A percentile compares a stretch with the other conserved stretches of the same genome.
Evolutionary conservation across 129 eudicot species (phyloP).

Genomic region (Silybum marianum): DNA sequence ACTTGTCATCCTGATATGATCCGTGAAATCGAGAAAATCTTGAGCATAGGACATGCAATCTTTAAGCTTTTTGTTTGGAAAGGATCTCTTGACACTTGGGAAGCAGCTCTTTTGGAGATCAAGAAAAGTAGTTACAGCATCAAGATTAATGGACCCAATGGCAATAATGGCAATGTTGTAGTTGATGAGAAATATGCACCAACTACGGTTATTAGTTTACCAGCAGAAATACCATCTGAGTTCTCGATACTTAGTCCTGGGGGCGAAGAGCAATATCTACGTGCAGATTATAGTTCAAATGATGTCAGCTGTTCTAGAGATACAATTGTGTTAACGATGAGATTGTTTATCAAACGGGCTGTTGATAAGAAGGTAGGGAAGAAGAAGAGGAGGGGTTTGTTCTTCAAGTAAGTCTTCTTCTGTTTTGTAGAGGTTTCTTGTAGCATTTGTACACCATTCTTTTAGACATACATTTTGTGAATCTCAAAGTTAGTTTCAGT

Average conservation of each 20-base stretch:
- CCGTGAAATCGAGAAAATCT: slow-evolving; percentile 25
- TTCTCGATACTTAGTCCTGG: slow-evolving; percentile 32
- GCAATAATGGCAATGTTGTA: slow-evolving; percentile 19
- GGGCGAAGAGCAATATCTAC: slow-evolving; percentile 27
- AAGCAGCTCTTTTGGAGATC: slow-evolving; percentile 33
- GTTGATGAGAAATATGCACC: slow-evolving; percentile 30
- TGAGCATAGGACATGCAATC: slow-evolving; percentile 17
- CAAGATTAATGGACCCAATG: slow-evolving; percentile 25
- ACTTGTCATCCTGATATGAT: slow-evolving; percentile 44
- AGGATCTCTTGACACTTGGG: slow-evolving; percentile 27
- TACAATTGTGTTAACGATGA: slow-evolving; percentile 38
- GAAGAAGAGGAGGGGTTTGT: slow-evolving; percentile 38
- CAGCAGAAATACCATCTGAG: slow-evolving; percentile 23
- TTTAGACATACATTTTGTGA: not conserved
- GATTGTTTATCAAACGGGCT: slow-evolving; percentile 38
- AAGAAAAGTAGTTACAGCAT: slow-evolving; percentile 30
- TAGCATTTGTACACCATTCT: slow-evolving; percentile 17
- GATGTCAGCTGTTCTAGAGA: slow-evolving; percentile 38
- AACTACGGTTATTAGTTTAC: slow-evolving; percentile 25
- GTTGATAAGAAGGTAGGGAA: slow-evolving; percentile 37
- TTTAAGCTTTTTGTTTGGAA: slow-evolving; percentile 26
- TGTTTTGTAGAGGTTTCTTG: slow-evolving; percentile 21
- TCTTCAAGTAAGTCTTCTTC: slow-evolving; percentile 27
- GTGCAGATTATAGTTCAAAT: slow-evolving; percentile 18
- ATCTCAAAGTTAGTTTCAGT: not conserved